Evolutionary conservation across 2,329 filamentous ascomycete genomes (phyloP), one percentile per base, ranked within the genome.

Genomic region (Mariannaea elegans): DNA sequence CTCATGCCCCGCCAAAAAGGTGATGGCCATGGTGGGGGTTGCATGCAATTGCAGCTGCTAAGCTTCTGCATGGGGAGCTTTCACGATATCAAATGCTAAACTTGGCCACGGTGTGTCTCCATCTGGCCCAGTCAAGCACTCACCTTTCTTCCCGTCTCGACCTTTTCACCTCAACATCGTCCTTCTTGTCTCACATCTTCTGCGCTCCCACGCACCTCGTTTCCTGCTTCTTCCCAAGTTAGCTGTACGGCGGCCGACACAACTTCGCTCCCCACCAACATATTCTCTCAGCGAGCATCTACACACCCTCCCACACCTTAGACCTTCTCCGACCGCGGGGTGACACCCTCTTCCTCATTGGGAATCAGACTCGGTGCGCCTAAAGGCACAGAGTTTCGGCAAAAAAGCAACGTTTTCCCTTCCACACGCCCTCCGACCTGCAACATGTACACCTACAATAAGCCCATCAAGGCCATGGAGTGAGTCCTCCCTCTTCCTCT

Each of bases 381-480:
- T 21, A 41, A 38, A 62, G 45, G 32, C 50, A 56, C 45, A 59
- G 49, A 61, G 61, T 64, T 65, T 56, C 45, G 59, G 50, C 55
- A 59, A 58, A 64, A 68, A 63, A 50, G 44, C 41, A 67, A 46
- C 59, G 36, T 48, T 45, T 49, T 34, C 23, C 54, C 24, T 61
- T 62, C 19, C 56, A 24, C 59, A 46, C 54, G 51, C 54, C 49
- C 44, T 36, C 52, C 56, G 58, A 56, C 49, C 23, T 39, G 34
- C 66, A 64, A 56, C 65, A 75, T 75, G 72, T 77, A 74, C 63
- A 71, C 69, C 38, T 76, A 75, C 66, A 74, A 76, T 54, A 76
- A 77, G 58, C 72, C 74, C 65, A 76, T 78, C 60, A 73, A 68
- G 69, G 69, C 71, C 65, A 72, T 78, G 73, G 74, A 77, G 76